phyloP scores from a whole-genome alignment of 2,329 filamentous ascomycete species.

The Geosmithia flava region DNA sequence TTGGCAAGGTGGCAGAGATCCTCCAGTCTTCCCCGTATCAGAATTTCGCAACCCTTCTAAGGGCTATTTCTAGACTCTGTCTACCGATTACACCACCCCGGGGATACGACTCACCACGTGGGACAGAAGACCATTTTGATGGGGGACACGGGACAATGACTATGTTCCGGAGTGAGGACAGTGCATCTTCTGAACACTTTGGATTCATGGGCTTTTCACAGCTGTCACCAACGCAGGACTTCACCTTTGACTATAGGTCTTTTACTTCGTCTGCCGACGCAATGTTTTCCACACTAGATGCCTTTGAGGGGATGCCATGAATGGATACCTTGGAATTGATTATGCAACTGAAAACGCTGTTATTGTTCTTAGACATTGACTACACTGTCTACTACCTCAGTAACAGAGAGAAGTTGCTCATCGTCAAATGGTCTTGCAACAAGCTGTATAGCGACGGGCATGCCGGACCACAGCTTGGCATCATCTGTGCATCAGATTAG shows the following conservation, averaged over 20 bases:
- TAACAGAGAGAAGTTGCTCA: background rate
- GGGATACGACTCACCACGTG: too few species aligned
- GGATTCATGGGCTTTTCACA: too few species aligned
- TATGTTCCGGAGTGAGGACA: too few species aligned
- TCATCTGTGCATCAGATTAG: too few species aligned
- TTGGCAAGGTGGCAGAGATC: background rate
- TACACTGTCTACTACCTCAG: background rate
- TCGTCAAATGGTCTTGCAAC: slow-evolving; percentile 1
- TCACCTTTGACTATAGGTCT: background rate
- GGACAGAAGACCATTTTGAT: too few species aligned
- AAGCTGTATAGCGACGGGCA: background rate
- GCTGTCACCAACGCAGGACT: background rate
- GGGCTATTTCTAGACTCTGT: background rate
- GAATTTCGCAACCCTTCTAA: background rate
- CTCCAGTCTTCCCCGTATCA: background rate
- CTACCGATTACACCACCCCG: background rate
- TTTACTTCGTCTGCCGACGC: background rate
- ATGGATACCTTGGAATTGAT: too few species aligned
- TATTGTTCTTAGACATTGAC: background rate
- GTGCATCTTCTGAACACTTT: too few species aligned
- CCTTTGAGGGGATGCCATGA: background rate
- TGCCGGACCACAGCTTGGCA: background rate
- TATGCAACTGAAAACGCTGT: too few species aligned
- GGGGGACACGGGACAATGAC: too few species aligned
- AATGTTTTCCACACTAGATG: background rate